A percentile compares a stretch with the other conserved stretches of the same genome.
Evolutionary conservation across 2,329 filamentous ascomycete genomes (phyloP).

Genomic region (Diaporthe citri): DNA sequence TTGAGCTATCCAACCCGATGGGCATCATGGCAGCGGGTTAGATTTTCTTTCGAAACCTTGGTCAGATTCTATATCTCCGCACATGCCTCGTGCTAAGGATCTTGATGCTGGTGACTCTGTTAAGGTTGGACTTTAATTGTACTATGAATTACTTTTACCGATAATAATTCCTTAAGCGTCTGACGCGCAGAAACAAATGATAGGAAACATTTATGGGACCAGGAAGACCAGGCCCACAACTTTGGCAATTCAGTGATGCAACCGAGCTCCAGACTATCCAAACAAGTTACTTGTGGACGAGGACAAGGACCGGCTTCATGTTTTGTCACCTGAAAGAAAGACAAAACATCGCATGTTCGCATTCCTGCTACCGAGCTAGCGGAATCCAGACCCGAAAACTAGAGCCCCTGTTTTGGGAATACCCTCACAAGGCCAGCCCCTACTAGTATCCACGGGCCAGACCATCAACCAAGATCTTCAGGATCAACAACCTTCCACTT

Average conservation of each 20-base stretch:
- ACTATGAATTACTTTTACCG: no score
- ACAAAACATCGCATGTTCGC: background rate
- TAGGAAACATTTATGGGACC: background rate
- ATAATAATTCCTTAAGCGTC: background rate
- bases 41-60: background rate
- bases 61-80: background rate
- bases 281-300: no score
- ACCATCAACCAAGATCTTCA: background rate
- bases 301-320: background rate
- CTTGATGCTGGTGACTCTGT: background rate
- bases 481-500: conserved; percentile 11
- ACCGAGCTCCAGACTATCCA: background rate
- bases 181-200: background rate
- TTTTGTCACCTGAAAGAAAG: background rate
- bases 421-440: background rate
- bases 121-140: no score
- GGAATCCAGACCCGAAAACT: background rate
- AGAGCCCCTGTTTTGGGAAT: background rate
- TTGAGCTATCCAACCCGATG: background rate
- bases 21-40: background rate
- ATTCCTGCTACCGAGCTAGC: background rate
- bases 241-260: background rate
- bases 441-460: background rate
- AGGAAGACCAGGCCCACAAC: background rate
- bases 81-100: background rate